These are phyloP conservation scores for Psilocybe cyanescens DNA, from an alignment of 768 basidiomycete species.

Conservation along the genomic window DNA sequence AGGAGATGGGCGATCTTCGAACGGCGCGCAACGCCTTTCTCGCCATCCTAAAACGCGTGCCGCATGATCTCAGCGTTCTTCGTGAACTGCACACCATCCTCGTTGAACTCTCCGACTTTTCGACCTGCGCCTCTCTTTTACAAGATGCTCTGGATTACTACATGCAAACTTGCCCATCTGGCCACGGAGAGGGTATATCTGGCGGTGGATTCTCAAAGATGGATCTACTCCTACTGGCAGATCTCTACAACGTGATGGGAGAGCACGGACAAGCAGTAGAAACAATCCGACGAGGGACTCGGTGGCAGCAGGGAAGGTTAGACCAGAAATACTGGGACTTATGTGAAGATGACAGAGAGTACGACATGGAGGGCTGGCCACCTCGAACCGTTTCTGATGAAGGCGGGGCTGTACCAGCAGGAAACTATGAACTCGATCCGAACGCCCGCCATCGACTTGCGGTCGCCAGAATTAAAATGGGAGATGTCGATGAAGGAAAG, in stretches of 20 bases:
- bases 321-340: constrained; percentile 80
- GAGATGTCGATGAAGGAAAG: constrained; percentile 80
- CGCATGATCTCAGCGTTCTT: constrained; percentile 81
- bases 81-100: constrained; percentile 79
- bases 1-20: constrained; percentile 70
- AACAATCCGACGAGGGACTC: constrained; percentile 71
- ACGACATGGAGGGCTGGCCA: constrained; percentile 51
- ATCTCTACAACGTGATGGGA: constrained; percentile 75
- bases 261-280: constrained; percentile 71
- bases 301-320: constrained; percentile 90
- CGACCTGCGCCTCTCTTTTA: constrained; percentile 67
- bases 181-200: constrained; percentile 33
- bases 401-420: constrained; percentile 54
- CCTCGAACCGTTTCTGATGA: constrained; percentile 32
- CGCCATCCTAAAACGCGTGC: constrained; percentile 72
- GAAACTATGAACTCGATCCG: constrained; percentile 67
- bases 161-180: constrained; percentile 50
- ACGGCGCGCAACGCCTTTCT: constrained; percentile 69
- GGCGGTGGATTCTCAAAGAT: constrained; percentile 64
- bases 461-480: constrained; percentile 79
- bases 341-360: constrained; percentile 89
- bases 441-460: constrained; percentile 86
- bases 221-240: constrained; percentile 84
- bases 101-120: constrained; percentile 71
- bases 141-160: constrained; percentile 77